A percentile compares a stretch with the other conserved stretches of the same genome.
These are phyloP conservation scores for Nakazawaea populi DNA, from an alignment of 805 yeast genomes.

Conservation along the genomic window DNA sequence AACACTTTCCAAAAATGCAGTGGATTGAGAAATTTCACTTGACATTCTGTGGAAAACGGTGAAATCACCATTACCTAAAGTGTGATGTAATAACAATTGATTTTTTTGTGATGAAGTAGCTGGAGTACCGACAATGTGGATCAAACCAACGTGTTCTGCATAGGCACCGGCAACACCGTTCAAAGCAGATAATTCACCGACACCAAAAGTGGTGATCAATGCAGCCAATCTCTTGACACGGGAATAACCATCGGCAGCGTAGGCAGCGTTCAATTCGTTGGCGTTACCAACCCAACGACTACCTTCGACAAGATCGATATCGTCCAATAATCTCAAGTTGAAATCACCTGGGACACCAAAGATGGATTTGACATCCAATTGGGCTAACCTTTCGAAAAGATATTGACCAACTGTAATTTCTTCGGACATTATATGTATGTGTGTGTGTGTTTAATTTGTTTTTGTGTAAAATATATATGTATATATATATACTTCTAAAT, in stretches of 20 bases:
- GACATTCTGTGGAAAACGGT: slow-evolving; percentile 78
- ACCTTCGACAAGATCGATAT: slow-evolving; percentile 68
- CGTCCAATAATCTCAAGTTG: slow-evolving; percentile 66
- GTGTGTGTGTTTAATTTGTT: neutral
- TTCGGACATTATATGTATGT: slow-evolving; percentile 7
- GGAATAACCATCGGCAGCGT: slow-evolving; percentile 86
- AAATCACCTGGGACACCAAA: slow-evolving; percentile 84
- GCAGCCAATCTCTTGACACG: slow-evolving; percentile 73
- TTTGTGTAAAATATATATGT: neutral
- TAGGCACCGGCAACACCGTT: slow-evolving; percentile 86
- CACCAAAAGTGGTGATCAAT: slow-evolving; percentile 82
- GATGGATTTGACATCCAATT: slow-evolving; percentile 62
- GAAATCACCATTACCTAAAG: slow-evolving; percentile 80
- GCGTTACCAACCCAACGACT: slow-evolving; percentile 89
- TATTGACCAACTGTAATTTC: slow-evolving; percentile 63
- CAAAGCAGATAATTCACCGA: slow-evolving; percentile 79
- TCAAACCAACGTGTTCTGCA: slow-evolving; percentile 83
- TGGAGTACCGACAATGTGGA: slow-evolving; percentile 86
- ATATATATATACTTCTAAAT: neutral
- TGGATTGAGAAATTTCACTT: slow-evolving; percentile 60
- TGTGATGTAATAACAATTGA: slow-evolving; percentile 73
- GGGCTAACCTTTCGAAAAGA: slow-evolving; percentile 72
- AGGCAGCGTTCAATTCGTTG: slow-evolving; percentile 84
- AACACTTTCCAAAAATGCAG: slow-evolving; percentile 59
- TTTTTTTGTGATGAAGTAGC: slow-evolving; percentile 67